Evolutionary conservation across 2,329 filamentous ascomycete genomes (phyloP).

Genomic region (Penicillium sp.): DNA sequence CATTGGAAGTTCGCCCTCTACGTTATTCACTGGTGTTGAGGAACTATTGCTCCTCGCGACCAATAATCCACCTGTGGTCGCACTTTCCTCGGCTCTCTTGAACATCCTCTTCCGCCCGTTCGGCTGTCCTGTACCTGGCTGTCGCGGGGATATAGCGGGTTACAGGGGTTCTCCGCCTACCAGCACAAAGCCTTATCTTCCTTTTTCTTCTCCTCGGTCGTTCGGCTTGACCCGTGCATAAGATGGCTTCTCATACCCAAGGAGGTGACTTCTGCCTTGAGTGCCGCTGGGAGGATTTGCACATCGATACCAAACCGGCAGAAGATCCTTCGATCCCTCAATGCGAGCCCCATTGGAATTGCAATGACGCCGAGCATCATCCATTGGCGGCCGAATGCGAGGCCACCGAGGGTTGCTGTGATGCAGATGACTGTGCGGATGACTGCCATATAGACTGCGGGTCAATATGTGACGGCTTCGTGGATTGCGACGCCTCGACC

Average conservation of each 20-base stretch:
- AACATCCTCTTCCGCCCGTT: constrained; percentile 4
- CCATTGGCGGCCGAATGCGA: constrained; percentile 28
- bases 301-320: constrained; percentile 35
- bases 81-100: constrained; percentile 6
- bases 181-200: background rate
- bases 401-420: constrained; percentile 41
- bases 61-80: constrained; percentile 10
- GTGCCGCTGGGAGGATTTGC: constrained; percentile 44
- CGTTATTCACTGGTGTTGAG: constrained; percentile 5
- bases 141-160: constrained; percentile 4
- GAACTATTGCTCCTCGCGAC: constrained; percentile 6
- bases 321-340: constrained; percentile 24
- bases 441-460: constrained; percentile 39
- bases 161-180: background rate
- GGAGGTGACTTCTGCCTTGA: constrained; percentile 42
- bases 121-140: constrained; percentile 4
- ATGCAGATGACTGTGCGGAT: constrained; percentile 38
- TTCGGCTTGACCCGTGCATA: constrained; percentile 16
- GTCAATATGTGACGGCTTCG: constrained; percentile 45
- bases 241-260: constrained; percentile 36
- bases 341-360: constrained; percentile 31
- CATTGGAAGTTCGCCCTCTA: constrained; percentile 2
- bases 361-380: constrained; percentile 32
- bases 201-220: constrained; percentile 1
- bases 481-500: constrained; percentile 41